These are phyloP conservation scores for Phytopythium helicoides DNA, from an alignment of 352 stramenopile genomes.

Conservation along the genomic window DNA sequence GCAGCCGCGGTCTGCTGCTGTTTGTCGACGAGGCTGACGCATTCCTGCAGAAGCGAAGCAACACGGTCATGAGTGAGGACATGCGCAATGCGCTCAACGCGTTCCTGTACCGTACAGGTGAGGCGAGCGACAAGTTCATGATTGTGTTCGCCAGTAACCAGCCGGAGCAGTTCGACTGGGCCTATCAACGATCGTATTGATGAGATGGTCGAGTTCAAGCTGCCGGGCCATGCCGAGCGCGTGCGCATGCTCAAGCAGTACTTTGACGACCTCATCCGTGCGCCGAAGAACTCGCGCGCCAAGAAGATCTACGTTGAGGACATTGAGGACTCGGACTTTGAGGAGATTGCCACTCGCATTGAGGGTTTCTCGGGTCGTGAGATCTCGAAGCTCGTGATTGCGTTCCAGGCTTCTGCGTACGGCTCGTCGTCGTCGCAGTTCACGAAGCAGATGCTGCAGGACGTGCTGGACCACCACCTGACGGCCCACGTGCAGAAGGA, in stretches of 20 bases:
- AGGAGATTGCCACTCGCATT: slow-evolving; percentile 90
- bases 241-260: slow-evolving; percentile 98
- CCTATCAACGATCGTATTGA: slow-evolving; percentile 99
- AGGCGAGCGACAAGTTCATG: slow-evolving; percentile 99
- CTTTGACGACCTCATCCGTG: slow-evolving; percentile 96
- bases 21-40: slow-evolving; percentile 99
- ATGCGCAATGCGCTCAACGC: slow-evolving; percentile 99
- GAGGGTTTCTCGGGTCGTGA: slow-evolving; percentile 98
- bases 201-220: slow-evolving; percentile 97
- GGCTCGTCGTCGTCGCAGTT: slow-evolving; percentile 93
- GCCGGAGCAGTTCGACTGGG: slow-evolving; percentile 98
- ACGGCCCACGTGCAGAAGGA: slow-evolving; percentile 93
- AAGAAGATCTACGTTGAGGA: slow-evolving; percentile 91
- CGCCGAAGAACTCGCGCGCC: slow-evolving; percentile 82
- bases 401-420: slow-evolving; percentile 98
- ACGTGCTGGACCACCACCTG: slow-evolving; percentile 94
- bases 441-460: slow-evolving; percentile 92
- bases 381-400: slow-evolving; percentile 99
- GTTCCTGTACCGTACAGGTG: slow-evolving; percentile 98
- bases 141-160: slow-evolving; percentile 99
- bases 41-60: slow-evolving; percentile 97
- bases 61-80: slow-evolving; percentile 94
- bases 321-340: slow-evolving; percentile 92
- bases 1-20: slow-evolving; percentile 93
- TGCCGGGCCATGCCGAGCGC: slow-evolving; percentile 94